phyloP scores from a whole-genome alignment of 2,329 filamentous ascomycete genomes.

The Nigrograna mackinnonii region DNA sequence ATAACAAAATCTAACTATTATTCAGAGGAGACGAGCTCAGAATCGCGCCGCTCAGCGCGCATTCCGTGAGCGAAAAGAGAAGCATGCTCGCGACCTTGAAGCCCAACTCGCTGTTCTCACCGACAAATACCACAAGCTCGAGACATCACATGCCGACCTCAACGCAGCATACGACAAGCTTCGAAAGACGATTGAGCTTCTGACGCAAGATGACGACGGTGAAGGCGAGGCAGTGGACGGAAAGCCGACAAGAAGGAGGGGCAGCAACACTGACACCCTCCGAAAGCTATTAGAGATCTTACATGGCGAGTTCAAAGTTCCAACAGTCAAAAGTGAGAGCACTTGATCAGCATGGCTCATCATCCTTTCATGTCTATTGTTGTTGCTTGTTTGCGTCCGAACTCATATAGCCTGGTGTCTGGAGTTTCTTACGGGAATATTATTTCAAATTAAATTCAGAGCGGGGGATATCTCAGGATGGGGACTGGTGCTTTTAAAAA shows the following conservation, averaged over 20 bases:
- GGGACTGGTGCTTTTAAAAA: no score
- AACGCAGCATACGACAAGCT: conserved; percentile 44
- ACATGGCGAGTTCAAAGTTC: conserved; percentile 39
- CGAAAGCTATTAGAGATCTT: conserved; percentile 42
- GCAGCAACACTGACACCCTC: conserved; percentile 38
- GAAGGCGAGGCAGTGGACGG: conserved; percentile 29
- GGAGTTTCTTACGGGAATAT: no score
- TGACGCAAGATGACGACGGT: conserved; percentile 36
- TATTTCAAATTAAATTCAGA: no score
- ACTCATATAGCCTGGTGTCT: no score
- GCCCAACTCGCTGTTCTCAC: conserved; percentile 57
- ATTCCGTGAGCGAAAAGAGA: conserved; percentile 66
- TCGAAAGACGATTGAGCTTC: conserved; percentile 41
- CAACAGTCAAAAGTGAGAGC: conserved; percentile 25
- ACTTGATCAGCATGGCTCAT: conserved; percentile 4
- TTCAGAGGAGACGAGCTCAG: conserved; percentile 61
- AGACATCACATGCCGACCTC: conserved; percentile 54
- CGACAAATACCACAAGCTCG: conserved; percentile 59
- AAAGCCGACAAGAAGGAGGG: conserved; percentile 20
- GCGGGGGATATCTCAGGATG: no score
- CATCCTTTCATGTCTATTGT: conserved; percentile 10
- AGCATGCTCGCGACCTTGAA: conserved; percentile 67
- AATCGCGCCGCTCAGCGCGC: conserved; percentile 65
- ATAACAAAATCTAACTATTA: conserved; percentile 9
- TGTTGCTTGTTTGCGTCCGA: no score